These are phyloP conservation scores for Epichloe gansuensis DNA, from an alignment of 2,329 filamentous ascomycete species.

Conservation along the genomic window DNA sequence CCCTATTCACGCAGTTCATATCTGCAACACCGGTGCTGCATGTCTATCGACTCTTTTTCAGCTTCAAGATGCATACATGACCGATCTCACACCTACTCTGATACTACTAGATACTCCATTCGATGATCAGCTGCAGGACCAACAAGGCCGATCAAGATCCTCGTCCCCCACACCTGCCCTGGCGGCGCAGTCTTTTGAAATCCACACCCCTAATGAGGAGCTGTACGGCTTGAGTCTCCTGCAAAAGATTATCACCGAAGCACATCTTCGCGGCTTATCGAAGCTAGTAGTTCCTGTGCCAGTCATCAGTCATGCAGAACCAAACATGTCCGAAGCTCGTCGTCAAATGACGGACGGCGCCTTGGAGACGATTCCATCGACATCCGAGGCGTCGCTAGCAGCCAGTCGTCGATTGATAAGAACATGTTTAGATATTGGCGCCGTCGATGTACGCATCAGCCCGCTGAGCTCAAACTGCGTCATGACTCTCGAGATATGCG, in stretches of 20 bases:
- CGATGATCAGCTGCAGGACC: conserved; percentile 31
- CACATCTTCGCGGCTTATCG: conserved; percentile 40
- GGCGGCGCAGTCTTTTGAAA: conserved; percentile 23
- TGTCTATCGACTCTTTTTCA: conserved; percentile 41
- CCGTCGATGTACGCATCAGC: conserved; percentile 71
- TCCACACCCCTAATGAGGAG: conserved; percentile 32
- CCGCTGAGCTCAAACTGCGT: conserved; percentile 64
- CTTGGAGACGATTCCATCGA: conserved; percentile 23
- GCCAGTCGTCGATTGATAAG: conserved; percentile 37
- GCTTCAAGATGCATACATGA: conserved; percentile 37
- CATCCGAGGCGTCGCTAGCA: conserved; percentile 14
- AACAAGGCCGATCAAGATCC: conserved; percentile 22
- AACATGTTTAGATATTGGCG: conserved; percentile 72
- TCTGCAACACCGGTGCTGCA: conserved; percentile 39
- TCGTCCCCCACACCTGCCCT: conserved; percentile 31
- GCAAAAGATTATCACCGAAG: conserved; percentile 44
- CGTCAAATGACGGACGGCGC: conserved; percentile 25
- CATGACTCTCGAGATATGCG: conserved; percentile 66
- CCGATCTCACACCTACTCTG: conserved; percentile 42
- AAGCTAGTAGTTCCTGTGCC: conserved; percentile 45
- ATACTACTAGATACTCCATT: conserved; percentile 44
- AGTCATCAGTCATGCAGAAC: conserved; percentile 31
- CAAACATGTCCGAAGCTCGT: conserved; percentile 13
- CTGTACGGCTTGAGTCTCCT: conserved; percentile 42
- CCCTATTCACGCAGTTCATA: conserved; percentile 29